Evolutionary conservation across 805 yeast genomes (phyloP).

Genomic region (Kuraishia cidri): DNA sequence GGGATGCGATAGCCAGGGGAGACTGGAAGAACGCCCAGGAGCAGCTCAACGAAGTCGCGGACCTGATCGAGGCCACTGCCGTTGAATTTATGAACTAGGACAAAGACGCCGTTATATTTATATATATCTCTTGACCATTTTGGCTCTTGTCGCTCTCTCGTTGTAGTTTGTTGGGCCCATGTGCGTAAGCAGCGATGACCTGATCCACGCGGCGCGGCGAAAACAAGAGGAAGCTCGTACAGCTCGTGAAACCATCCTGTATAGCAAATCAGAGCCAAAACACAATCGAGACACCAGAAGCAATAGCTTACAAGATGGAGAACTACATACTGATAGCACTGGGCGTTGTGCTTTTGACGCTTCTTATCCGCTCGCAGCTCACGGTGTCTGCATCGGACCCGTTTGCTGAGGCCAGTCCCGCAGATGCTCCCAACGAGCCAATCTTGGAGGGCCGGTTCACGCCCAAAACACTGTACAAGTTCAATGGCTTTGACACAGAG

Average conservation of each 20-base stretch:
- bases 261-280: too few relatives aligned
- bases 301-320: slow-evolving; percentile 18
- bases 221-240: too few relatives aligned
- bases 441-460: slow-evolving; percentile 43
- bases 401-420: background rate
- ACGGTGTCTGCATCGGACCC: background rate
- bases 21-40: slow-evolving; percentile 46
- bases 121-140: too few relatives aligned
- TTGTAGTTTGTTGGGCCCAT: too few relatives aligned
- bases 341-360: slow-evolving; percentile 10
- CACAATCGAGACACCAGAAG: too few relatives aligned
- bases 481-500: slow-evolving; percentile 73
- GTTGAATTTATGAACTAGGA: background rate
- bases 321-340: slow-evolving; percentile 13
- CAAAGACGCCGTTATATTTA: background rate
- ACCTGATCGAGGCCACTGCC: slow-evolving; percentile 13
- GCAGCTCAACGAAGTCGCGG: slow-evolving; percentile 36
- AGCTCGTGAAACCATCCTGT: too few relatives aligned
- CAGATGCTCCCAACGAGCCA: slow-evolving; percentile 10
- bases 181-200: too few relatives aligned
- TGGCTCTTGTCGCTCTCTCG: background rate
- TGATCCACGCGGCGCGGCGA: too few relatives aligned
- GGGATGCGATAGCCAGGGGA: slow-evolving; percentile 50
- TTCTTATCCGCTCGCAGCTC: slow-evolving; percentile 9
- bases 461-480: slow-evolving; percentile 64